Evolutionary conservation across 2,329 filamentous ascomycete species (phyloP).

Genomic region (Aspergillus fumigatus): DNA sequence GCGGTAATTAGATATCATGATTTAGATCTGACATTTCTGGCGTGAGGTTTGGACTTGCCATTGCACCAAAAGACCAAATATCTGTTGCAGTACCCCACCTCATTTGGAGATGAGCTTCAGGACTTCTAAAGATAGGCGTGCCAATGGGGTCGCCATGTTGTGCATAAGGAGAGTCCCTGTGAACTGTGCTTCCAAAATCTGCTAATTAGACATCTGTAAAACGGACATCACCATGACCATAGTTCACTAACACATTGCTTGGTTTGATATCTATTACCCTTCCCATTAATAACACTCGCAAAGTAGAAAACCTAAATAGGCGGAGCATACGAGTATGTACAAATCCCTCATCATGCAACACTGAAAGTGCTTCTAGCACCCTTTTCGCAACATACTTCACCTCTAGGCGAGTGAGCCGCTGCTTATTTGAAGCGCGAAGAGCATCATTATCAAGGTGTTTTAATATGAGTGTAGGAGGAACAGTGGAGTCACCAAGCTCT

Average conservation of each 20-base stretch:
- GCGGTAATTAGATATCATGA: neutral
- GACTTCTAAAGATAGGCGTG: conserved; percentile 15
- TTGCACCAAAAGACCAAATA: conserved; percentile 21
- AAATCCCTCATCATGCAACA: conserved; percentile 12
- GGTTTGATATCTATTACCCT: conserved; percentile 17
- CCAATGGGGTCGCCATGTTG: conserved; percentile 10
- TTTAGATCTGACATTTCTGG: neutral
- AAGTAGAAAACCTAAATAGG: neutral
- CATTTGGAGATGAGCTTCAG: conserved; percentile 18
- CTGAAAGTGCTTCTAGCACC: conserved; percentile 10
- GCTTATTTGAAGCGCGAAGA: neutral
- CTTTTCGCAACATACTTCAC: conserved; percentile 8
- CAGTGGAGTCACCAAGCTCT: neutral
- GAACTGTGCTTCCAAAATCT: conserved; percentile 13
- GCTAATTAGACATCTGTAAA: conserved; percentile 17
- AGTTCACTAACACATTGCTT: conserved; percentile 17
- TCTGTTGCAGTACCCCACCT: conserved; percentile 18
- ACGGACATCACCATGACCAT: conserved; percentile 2
- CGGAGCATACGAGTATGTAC: conserved; percentile 14
- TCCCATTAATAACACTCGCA: neutral
- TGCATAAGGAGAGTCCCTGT: conserved; percentile 7
- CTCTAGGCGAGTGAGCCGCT: neutral
- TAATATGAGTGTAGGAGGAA: neutral
- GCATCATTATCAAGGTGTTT: neutral
- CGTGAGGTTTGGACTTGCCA: conserved; percentile 7